Conservation (phyloP, 2,329 filamentous ascomycete genomes). For the Trichoderma koningii region DNA sequence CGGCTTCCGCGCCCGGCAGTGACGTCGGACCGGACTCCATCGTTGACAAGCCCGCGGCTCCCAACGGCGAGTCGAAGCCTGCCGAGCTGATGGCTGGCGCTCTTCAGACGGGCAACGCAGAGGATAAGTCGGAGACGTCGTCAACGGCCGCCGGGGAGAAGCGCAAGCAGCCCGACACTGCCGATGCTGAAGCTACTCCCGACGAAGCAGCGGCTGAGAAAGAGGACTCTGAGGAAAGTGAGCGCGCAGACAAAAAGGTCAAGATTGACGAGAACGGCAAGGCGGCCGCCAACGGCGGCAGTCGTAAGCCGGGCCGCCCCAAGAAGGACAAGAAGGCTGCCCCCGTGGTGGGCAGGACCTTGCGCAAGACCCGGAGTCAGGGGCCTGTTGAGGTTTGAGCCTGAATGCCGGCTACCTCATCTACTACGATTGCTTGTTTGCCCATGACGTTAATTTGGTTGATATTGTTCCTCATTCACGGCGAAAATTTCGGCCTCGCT, state of each 20-base stretch:
- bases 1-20: constrained; percentile 32
- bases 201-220: constrained; percentile 32
- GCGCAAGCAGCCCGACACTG: constrained; percentile 45
- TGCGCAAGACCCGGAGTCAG: constrained; percentile 49
- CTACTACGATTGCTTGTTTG: background rate
- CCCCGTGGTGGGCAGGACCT: constrained; percentile 41
- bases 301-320: constrained; percentile 35
- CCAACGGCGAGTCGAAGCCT: constrained; percentile 23
- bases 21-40: constrained; percentile 28
- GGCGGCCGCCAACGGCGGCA: constrained; percentile 29
- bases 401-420: background rate
- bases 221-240: constrained; percentile 35
- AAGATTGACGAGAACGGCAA: constrained; percentile 41
- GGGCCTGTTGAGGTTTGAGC: constrained; percentile 40
- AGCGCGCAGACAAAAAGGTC: constrained; percentile 45
- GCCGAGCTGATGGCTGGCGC: constrained; percentile 30
- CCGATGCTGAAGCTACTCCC: constrained; percentile 31
- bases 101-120: constrained; percentile 14
- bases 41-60: constrained; percentile 22
- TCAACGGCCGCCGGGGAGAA: constrained; percentile 37
- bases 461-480: background rate
- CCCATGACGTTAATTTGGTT: background rate
- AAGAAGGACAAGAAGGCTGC: constrained; percentile 45
- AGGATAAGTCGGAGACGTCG: constrained; percentile 13
- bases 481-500: constrained; percentile 20